A percentile compares a stretch with the other conserved stretches of the same genome.
Conservation (phyloP, 1,139 yeast genomes). For the Candida sanyaensis region DNA sequence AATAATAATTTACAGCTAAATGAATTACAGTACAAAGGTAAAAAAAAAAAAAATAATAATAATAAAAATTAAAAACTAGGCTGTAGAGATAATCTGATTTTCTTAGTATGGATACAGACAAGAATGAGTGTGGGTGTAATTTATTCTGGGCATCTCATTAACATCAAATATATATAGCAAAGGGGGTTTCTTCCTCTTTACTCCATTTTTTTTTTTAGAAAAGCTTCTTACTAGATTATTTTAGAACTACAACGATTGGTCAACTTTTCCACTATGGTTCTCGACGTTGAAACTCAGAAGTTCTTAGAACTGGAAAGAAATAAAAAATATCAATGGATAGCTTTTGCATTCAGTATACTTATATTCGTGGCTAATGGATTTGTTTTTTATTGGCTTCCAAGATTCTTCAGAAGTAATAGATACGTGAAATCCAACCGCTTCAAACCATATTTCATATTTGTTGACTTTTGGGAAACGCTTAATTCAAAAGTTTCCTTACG, state of each 20-base stretch:
- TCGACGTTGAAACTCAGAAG: slow-evolving; percentile 18
- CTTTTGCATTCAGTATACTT: slow-evolving; percentile 28
- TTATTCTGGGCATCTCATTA: background rate
- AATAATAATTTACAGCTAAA: background rate
- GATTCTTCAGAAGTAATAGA: slow-evolving; percentile 19
- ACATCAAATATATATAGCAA: background rate
- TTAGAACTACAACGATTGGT: background rate
- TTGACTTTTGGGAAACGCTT: slow-evolving; percentile 29
- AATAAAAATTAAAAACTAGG: slow-evolving; percentile 1
- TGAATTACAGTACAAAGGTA: too few relatives aligned
- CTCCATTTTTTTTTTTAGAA: background rate
- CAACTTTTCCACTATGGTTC: background rate
- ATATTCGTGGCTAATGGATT: slow-evolving; percentile 39
- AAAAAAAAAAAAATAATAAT: too few relatives aligned
- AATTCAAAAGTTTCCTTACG: slow-evolving; percentile 23
- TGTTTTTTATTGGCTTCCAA: slow-evolving; percentile 45
- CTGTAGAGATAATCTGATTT: background rate
- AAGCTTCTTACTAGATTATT: background rate
- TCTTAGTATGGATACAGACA: too few relatives aligned
- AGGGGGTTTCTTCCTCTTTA: background rate
- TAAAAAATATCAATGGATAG: slow-evolving; percentile 37
- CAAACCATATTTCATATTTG: slow-evolving; percentile 23
- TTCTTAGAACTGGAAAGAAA: slow-evolving; percentile 39
- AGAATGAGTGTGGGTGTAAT: background rate
- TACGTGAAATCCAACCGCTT: slow-evolving; percentile 12